phyloP scores from a whole-genome alignment of 805 yeast genomes.

The Candida yuanshanica region DNA sequence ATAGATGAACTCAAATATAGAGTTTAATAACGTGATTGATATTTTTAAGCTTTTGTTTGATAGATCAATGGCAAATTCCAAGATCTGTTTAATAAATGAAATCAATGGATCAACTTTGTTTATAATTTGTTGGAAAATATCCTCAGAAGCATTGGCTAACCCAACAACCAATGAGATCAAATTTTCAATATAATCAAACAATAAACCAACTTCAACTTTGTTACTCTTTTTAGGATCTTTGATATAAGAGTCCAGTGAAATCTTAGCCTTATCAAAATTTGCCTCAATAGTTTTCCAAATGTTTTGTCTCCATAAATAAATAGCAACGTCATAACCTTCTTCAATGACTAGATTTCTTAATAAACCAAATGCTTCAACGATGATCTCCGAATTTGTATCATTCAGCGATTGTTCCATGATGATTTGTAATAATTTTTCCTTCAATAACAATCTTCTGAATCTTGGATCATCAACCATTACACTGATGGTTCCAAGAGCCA shows the following conservation, averaged over 20 bases:
- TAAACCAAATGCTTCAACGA: constrained; percentile 76
- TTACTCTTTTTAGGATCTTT: constrained; percentile 13
- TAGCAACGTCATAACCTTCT: constrained; percentile 81
- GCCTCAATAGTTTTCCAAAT: constrained; percentile 59
- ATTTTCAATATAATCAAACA: constrained; percentile 70
- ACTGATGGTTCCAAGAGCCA: constrained; percentile 71
- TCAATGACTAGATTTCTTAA: constrained; percentile 75
- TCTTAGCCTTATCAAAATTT: constrained; percentile 45
- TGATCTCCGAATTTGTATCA: constrained; percentile 68
- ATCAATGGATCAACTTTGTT: constrained; percentile 22
- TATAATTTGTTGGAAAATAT: constrained; percentile 42
- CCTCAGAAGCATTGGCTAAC: constrained; percentile 58
- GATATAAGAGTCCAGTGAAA: constrained; percentile 40
- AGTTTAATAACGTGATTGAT: constrained; percentile 41
- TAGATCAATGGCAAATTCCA: constrained; percentile 26
- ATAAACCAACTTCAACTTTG: constrained; percentile 40
- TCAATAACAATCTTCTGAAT: constrained; percentile 57
- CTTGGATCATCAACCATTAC: constrained; percentile 64
- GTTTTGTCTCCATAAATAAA: constrained; percentile 69
- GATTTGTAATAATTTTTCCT: constrained; percentile 63
- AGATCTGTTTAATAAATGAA: constrained; percentile 22
- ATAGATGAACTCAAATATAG: constrained; percentile 51
- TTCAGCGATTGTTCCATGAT: constrained; percentile 59
- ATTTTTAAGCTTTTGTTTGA: constrained; percentile 24
- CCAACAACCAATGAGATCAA: constrained; percentile 62